Base-by-base conservation (phyloP, 768 basidiomycete species). In the Thelephora aurantiotincta region DNA sequence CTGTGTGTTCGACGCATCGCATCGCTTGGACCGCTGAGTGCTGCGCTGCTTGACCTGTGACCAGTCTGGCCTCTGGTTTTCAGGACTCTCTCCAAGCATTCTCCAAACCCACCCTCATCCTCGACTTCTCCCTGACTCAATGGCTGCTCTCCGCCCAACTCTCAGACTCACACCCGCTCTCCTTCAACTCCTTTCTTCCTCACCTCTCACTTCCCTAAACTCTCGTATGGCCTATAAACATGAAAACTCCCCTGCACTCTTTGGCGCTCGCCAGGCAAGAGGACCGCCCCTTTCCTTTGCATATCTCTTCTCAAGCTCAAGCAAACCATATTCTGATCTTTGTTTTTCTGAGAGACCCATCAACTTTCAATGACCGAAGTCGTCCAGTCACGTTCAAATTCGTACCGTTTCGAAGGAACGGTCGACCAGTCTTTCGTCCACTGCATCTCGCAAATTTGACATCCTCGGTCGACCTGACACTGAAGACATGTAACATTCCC, bases 161-260 rank as follows among this genome's bases (percentile, higher is more conserved):
- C 2, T 57, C 65, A 34, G 74, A 73, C 45, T 48, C 64, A 3
- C 65, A 72, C 55, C 71, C 79, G 0, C 65, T 97, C 11, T 60
- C 80, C 1, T 72, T 97, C 38, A 65, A 74, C 16, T 55, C 72
- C n/a, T n/a, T n/a, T n/a, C n/a, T n/a, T n/a, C n/a, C n/a, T n/a
- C 86, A 91, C 56, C n/a, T n/a, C 68, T 97, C 49, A 82, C 86
- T 23, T 96, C 97, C 58, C 69, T 94, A 57, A 98, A 99, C 58
- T 77, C 92, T 2, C 92, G 97, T 65, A 75, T 98, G 51, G 92
- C 92, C 1, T 75, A 78, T 52, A 78, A 82, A 53, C 83, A 92
- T 65, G 92, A 94, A 61, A 99, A 99, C 60, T 77, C 85, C 3
- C 71, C 98, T 34, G 87, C 91, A 5, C 85, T 97, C 48, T 30